Evolutionary conservation across 1,284 basidiomycete genomes (phyloP).

Genomic region (Pseudozyma thailandica): DNA sequence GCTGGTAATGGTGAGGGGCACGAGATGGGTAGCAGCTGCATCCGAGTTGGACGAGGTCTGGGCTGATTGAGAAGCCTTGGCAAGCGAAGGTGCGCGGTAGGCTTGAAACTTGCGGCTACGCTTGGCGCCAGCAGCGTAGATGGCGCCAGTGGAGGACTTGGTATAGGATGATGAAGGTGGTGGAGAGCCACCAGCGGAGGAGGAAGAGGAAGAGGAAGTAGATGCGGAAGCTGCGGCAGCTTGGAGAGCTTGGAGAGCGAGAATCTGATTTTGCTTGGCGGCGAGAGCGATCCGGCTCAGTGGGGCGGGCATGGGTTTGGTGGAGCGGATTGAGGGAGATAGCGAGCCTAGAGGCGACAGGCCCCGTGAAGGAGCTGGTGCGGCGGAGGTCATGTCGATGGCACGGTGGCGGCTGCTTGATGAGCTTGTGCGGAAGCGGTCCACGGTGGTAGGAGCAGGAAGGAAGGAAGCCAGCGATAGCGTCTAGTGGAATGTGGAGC

Average conservation of each 20-base stretch:
- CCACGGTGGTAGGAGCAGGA: too few relatives aligned
- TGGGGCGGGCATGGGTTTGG: constrained; percentile 45
- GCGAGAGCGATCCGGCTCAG: constrained; percentile 44
- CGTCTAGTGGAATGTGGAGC: too few relatives aligned
- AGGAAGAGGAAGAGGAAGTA: constrained; percentile 33
- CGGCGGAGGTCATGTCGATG: constrained; percentile 29
- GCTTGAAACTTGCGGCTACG: constrained; percentile 50
- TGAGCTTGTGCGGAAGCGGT: too few relatives aligned
- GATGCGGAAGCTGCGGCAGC: constrained; percentile 33
- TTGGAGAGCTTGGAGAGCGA: constrained; percentile 47
- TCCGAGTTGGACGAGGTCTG: not conserved
- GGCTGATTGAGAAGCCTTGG: constrained; percentile 3
- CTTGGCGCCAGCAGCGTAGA: constrained; percentile 17
- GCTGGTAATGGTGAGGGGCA: constrained; percentile 40
- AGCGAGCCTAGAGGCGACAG: constrained; percentile 15
- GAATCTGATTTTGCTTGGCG: constrained; percentile 47
- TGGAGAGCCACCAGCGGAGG: constrained; percentile 32
- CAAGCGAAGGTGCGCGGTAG: constrained; percentile 28
- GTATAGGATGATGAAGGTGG: constrained; percentile 26
- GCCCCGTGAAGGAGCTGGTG: constrained; percentile 28
- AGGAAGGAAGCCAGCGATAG: too few relatives aligned
- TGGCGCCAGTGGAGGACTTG: constrained; percentile 15
- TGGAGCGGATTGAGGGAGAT: constrained; percentile 22
- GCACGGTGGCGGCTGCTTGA: too few relatives aligned
- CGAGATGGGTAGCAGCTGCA: constrained; percentile 8